A percentile compares a stretch with the other conserved stretches of the same genome.
These are phyloP conservation scores for Biscogniauxia mediterranea DNA, from an alignment of 2,329 filamentous ascomycete genomes.

Conservation along the genomic window DNA sequence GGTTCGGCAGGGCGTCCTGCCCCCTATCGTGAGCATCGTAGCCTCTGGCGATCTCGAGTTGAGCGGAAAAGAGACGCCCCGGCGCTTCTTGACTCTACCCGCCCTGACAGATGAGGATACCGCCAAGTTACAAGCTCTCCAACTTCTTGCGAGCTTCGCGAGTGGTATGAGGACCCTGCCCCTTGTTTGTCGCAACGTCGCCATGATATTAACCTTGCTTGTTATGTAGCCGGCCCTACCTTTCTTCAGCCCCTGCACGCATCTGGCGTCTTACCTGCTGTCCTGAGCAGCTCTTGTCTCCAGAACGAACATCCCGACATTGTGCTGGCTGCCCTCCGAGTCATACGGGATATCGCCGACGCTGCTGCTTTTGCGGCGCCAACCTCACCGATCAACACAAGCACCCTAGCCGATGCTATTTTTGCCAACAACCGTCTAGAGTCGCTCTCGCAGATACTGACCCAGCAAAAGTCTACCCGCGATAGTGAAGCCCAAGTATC, in stretches of 20 bases:
- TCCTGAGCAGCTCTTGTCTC: constrained; percentile 69
- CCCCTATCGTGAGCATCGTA: constrained; percentile 52
- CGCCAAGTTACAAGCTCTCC: constrained; percentile 72
- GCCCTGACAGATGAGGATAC: constrained; percentile 61
- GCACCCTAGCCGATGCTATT: constrained; percentile 59
- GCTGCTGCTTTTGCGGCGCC: constrained; percentile 57
- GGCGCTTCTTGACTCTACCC: constrained; percentile 33
- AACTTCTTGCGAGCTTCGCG: constrained; percentile 82
- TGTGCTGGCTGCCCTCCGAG: constrained; percentile 70
- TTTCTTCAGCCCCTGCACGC: constrained; percentile 75
- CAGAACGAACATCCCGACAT: constrained; percentile 63
- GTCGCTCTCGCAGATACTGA: constrained; percentile 64
- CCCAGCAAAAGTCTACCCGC: constrained; percentile 51
- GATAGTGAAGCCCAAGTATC: constrained; percentile 60
- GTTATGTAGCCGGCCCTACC: constrained; percentile 65
- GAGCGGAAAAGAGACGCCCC: constrained; percentile 40
- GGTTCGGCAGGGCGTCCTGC: constrained; percentile 67
- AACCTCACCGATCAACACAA: constrained; percentile 46
- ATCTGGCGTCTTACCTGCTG: constrained; percentile 63
- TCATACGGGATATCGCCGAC: constrained; percentile 69
- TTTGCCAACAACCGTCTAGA: constrained; percentile 62
- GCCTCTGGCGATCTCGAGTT: constrained; percentile 33
- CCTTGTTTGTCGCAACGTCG: not conserved
- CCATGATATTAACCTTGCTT: constrained; percentile 14
- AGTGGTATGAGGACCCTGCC: constrained; percentile 57